Percentiles rank a stretch among this genome's conserved stretches.
Evolutionary conservation across 148 eudicot genomes (phyloP).

Genomic region (Diospyros lotus): DNA sequence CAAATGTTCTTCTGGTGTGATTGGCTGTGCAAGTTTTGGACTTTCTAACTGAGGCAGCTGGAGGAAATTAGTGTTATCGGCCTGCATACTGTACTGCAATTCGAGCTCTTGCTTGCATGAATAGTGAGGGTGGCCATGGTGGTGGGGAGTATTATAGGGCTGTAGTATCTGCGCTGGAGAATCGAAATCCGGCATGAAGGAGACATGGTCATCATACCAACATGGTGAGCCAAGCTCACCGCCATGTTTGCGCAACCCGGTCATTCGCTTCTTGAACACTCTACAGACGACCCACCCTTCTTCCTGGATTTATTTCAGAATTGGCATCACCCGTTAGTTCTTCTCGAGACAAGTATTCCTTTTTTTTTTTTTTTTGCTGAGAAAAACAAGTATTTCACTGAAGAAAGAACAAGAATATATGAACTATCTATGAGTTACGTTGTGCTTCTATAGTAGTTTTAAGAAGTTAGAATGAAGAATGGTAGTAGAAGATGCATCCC

Average conservation of each 20-base stretch:
- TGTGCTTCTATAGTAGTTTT: no score
- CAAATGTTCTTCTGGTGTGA: constrained; percentile 28
- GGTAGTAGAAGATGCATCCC: no score
- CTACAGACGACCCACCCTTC: constrained; percentile 95
- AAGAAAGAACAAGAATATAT: no score
- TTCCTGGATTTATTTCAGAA: constrained; percentile 39
- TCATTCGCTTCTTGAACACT: constrained; percentile 72
- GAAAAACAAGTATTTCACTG: neutral
- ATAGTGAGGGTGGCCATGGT: constrained; percentile 24
- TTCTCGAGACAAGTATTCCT: neutral
- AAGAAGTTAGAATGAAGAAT: neutral
- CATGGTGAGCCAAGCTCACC: constrained; percentile 44
- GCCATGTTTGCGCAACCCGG: constrained; percentile 42
- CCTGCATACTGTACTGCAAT: constrained; percentile 32
- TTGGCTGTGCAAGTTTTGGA: constrained; percentile 37
- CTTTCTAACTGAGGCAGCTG: constrained; percentile 72
- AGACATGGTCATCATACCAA: constrained; percentile 77
- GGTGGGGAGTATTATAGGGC: constrained; percentile 26
- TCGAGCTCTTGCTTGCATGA: constrained; percentile 63
- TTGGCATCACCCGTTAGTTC: neutral
- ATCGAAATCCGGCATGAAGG: constrained; percentile 63
- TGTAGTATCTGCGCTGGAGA: constrained; percentile 49
- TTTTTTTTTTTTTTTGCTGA: neutral
- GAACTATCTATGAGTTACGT: no score
- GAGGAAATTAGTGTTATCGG: constrained; percentile 42